Evolutionary conservation across 129 eudicot genomes (phyloP).

Genomic region (Dittrichia graveolens): DNA sequence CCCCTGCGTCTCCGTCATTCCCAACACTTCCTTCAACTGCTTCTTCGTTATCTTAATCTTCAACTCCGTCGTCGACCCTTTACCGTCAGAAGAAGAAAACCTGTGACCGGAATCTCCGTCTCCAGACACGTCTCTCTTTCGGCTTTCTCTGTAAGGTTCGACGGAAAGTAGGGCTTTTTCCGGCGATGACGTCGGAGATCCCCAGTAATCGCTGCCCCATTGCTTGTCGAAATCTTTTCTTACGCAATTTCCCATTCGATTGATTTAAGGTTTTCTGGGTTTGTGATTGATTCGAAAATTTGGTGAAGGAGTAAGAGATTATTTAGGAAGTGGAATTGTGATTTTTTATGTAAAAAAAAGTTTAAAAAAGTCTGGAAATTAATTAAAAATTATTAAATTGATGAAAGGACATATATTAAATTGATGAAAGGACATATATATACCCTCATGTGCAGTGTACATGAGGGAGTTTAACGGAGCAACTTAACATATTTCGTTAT

Average conservation of each 20-base stretch:
- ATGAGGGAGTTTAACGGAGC: no score
- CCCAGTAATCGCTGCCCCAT: constrained; percentile 63
- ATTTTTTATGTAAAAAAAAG: no score
- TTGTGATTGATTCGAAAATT: not conserved
- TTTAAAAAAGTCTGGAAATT: no score
- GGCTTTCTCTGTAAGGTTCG: not conserved
- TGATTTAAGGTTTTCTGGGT: not conserved
- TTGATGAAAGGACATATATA: no score
- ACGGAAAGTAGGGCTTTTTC: constrained; percentile 13
- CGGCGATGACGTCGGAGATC: constrained; percentile 34
- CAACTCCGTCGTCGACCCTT: constrained; percentile 34
- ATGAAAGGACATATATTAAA: no score
- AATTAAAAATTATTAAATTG: no score
- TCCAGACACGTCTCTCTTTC: constrained; percentile 12
- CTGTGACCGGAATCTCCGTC: constrained; percentile 24
- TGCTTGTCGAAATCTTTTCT: constrained; percentile 34
- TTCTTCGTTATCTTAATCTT: constrained; percentile 57
- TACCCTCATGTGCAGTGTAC: no score
- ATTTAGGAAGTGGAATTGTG: constrained; percentile 4
- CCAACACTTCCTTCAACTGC: constrained; percentile 43
- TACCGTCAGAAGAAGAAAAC: constrained; percentile 4
- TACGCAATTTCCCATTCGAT: constrained; percentile 54
- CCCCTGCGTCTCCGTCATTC: constrained; percentile 40
- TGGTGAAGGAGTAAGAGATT: constrained; percentile 16
- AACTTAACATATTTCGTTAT: no score